Base-by-base conservation (phyloP, 169 alveolate genomes). In the Plasmodium berghei region DNA sequence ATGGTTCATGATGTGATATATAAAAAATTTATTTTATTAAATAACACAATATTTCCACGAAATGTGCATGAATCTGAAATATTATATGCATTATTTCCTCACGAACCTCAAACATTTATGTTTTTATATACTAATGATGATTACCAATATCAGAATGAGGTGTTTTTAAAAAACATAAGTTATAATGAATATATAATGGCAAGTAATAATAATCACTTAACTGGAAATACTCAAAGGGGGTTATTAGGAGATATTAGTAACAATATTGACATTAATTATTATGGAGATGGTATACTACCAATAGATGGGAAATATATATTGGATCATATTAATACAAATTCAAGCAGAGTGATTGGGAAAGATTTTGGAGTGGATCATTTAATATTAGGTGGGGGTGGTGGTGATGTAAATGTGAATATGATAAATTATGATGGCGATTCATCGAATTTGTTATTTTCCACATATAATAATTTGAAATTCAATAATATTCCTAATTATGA, bases 321-420 rank as follows among this genome's bases (percentile, higher is more conserved):
- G 14, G 49, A 49, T 16, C 16, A 18, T 49, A 22, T 26, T 18
- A 67, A 42, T 24, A 28, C 14, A 5, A 72, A 56, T 55, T 52
- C 16, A 20, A 24, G 46, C 16, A 10, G 71, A 72, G 72, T 26
- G 24, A 67, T 83, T 9, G 83, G 34, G 18, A 70, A 83, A 66
- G 90, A 83, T 69, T 83, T 66, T 83, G 67, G 59, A 18, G 73
- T 77, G 12, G 90, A 83, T 46, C 90, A 83, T 69, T 58, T 83
- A 12, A 70, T 69, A 42, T 5, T 83, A 24, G 86, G 72, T 18
- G 66, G 56, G 55, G 67, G 34, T 9, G 49, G 46, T 28, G 86
- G 46, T 24, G 48, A 55, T 6, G n/a, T 14, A 24, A 24, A 28
- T 14, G 86, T 9, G 14, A 26, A 45, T 18, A 28, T 46, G 42